Percentiles rank a stretch among this genome's conserved stretches.
These are phyloP conservation scores for Monilinia fructicola DNA, from an alignment of 2,329 filamentous ascomycete genomes.

Conservation along the genomic window DNA sequence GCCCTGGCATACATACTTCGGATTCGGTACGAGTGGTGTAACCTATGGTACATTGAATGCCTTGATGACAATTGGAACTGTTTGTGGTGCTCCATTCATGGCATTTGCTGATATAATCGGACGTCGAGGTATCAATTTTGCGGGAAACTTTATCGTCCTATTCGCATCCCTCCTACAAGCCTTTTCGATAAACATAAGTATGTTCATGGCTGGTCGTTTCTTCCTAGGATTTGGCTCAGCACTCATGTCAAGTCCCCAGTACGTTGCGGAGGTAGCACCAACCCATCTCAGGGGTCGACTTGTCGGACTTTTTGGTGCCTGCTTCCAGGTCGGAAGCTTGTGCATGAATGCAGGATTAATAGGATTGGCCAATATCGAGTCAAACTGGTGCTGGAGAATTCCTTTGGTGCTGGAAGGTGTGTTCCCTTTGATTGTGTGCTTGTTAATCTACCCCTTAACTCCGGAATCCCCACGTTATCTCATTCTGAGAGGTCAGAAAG, in stretches of 20 bases:
- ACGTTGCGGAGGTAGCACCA: constrained; percentile 50
- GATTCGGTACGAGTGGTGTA: constrained; percentile 44
- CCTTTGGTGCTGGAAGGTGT: constrained; percentile 40
- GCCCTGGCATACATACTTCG: constrained; percentile 48
- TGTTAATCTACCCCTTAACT: constrained; percentile 36
- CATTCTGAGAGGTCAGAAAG: constrained; percentile 40
- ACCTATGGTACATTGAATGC: constrained; percentile 46
- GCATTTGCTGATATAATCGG: constrained; percentile 52
- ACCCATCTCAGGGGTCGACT: constrained; percentile 50
- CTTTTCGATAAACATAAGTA: constrained; percentile 29
- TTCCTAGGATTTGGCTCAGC: constrained; percentile 35
- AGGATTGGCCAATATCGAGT: constrained; percentile 37
- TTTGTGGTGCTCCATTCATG: constrained; percentile 51
- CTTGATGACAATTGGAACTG: constrained; percentile 49
- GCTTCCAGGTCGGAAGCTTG: constrained; percentile 46
- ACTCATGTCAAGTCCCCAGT: constrained; percentile 42
- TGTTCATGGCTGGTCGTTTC: constrained; percentile 36
- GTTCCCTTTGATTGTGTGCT: constrained; percentile 40
- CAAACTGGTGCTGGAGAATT: constrained; percentile 20
- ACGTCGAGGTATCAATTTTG: constrained; percentile 50
- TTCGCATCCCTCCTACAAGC: constrained; percentile 42
- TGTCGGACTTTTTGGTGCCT: constrained; percentile 49
- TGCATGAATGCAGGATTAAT: constrained; percentile 44
- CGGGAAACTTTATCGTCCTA: constrained; percentile 48
- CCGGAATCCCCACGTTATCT: constrained; percentile 44